Evolutionary conservation across 2,329 filamentous ascomycete genomes (phyloP).

Genomic region (Ophiostoma australiae): DNA sequence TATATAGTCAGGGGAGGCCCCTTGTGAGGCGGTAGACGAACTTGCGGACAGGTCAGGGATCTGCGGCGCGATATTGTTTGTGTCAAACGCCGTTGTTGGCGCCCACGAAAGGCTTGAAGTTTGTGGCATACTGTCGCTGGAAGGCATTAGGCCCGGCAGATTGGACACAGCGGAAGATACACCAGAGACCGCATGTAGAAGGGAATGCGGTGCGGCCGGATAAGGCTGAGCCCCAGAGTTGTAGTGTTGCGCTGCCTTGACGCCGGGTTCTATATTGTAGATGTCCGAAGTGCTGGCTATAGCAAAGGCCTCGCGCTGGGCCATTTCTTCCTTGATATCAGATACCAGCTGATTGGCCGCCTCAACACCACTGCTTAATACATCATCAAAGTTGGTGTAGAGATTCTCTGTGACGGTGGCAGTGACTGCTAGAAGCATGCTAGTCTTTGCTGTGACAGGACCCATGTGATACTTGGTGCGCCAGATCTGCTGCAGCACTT

Average conservation of each 20-base stretch:
- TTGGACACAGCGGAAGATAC: not conserved
- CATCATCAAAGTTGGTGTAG: constrained; percentile 6
- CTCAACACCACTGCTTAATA: constrained; percentile 16
- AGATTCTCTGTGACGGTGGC: constrained; percentile 17
- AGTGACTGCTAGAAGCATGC: constrained; percentile 20
- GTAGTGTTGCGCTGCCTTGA: not conserved
- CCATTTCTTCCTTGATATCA: constrained; percentile 12
- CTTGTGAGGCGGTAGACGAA: not conserved
- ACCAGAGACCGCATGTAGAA: not conserved
- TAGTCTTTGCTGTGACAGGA: constrained; percentile 21
- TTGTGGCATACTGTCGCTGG: not conserved
- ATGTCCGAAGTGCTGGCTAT: not conserved
- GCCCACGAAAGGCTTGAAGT: not conserved
- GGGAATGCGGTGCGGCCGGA: not conserved
- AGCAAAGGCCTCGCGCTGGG: not conserved
- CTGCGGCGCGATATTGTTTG: not conserved
- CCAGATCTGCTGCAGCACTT: constrained; percentile 8
- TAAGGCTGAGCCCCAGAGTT: not conserved
- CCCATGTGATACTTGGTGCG: constrained; percentile 20
- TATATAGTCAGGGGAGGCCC: not conserved
- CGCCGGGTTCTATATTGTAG: not conserved
- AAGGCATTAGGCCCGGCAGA: not conserved
- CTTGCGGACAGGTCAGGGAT: not conserved
- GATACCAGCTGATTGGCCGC: constrained; percentile 14
- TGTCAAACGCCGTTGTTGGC: not conserved